Evolutionary conservation across 2,329 filamentous ascomycete genomes (phyloP).

Genomic region (Alternaria sp.): DNA sequence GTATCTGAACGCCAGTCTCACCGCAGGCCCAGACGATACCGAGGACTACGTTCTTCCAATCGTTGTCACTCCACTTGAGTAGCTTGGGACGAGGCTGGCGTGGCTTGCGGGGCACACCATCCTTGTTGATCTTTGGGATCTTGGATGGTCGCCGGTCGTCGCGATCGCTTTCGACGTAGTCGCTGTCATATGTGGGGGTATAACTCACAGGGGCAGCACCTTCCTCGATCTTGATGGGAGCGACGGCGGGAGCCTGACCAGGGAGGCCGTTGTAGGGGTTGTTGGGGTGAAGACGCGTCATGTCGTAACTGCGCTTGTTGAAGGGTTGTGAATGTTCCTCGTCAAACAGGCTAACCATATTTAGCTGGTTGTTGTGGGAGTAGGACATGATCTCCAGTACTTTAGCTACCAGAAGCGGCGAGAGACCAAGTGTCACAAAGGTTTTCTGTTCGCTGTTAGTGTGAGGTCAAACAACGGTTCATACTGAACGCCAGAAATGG

Average conservation of each 20-base stretch:
- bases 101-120: conserved; percentile 39
- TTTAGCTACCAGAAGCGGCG: not conserved
- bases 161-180: conserved; percentile 25
- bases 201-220: conserved; percentile 20
- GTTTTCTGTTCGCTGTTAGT: conserved; percentile 7
- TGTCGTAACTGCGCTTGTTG: not conserved
- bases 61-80: conserved; percentile 42
- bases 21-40: conserved; percentile 45
- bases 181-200: conserved; percentile 18
- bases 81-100: conserved; percentile 42
- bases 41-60: conserved; percentile 40
- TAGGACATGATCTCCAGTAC: conserved; percentile 15
- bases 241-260: not conserved
- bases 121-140: conserved; percentile 38
- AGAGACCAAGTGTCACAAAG: not conserved
- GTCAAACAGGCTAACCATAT: conserved; percentile 18
- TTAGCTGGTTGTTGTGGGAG: conserved; percentile 26
- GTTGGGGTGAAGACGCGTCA: not conserved
- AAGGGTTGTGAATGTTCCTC: not conserved
- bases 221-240: conserved; percentile 2
- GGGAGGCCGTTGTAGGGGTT: not conserved
- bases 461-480: not conserved
- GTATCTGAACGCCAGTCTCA: conserved; percentile 38
- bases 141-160: conserved; percentile 24
- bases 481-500: not conserved